These are phyloP conservation scores for Rhizopogon sp. DNA, from an alignment of 768 basidiomycete species.

Conservation along the genomic window DNA sequence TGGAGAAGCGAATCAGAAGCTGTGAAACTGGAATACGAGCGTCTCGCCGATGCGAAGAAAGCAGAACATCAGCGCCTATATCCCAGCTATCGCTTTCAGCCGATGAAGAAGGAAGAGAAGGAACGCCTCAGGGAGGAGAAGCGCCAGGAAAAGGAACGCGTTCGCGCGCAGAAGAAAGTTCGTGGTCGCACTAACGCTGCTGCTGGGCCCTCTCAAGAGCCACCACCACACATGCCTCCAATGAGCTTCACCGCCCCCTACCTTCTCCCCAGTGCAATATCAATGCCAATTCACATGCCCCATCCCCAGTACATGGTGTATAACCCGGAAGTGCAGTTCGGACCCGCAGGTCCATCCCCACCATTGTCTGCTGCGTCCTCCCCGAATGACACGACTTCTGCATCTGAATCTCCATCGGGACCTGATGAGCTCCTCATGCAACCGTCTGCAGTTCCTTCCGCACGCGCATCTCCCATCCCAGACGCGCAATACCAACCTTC, in stretches of 20 bases:
- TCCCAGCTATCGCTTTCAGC: constrained; percentile 55
- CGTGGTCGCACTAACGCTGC: constrained; percentile 14
- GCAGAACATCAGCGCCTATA: constrained; percentile 45
- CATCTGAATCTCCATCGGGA: constrained; percentile 9
- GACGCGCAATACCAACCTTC: constrained; percentile 13
- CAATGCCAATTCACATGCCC: constrained; percentile 9
- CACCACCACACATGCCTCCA: background rate
- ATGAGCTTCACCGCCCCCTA: constrained; percentile 1
- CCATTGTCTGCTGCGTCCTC: constrained; percentile 49
- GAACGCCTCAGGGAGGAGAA: constrained; percentile 34
- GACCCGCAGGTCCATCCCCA: constrained; percentile 44
- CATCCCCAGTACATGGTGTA: constrained; percentile 19
- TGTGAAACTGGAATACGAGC: constrained; percentile 48
- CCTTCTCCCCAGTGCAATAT: constrained; percentile 1
- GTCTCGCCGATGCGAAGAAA: constrained; percentile 48
- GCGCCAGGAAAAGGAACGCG: constrained; percentile 36
- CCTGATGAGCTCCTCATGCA: constrained; percentile 6
- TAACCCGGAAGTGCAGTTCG: constrained; percentile 20
- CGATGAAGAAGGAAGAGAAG: constrained; percentile 50
- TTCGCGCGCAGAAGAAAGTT: constrained; percentile 19
- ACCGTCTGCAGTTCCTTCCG: constrained; percentile 11
- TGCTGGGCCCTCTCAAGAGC: constrained; percentile 1
- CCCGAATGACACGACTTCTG: constrained; percentile 26
- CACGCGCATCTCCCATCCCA: constrained; percentile 6
- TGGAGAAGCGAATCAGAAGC: constrained; percentile 55